Percentiles rank a stretch among this genome's conserved stretches.
Evolutionary conservation across 768 basidiomycete genomes (phyloP).

Genomic region (Hortiboletus campestris): DNA sequence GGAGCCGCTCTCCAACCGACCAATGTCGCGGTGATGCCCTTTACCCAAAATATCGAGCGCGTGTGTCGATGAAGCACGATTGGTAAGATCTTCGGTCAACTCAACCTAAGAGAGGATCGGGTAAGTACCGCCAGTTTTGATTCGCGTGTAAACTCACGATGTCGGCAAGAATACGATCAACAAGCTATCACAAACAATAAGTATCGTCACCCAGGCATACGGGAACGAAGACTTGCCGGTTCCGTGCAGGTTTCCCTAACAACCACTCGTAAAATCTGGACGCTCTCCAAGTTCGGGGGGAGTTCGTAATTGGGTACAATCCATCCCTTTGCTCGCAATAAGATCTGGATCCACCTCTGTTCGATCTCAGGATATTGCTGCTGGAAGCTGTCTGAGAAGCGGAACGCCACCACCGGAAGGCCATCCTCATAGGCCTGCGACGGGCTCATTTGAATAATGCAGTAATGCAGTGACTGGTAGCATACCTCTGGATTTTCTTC

Average conservation of each 20-base stretch:
- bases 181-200: conserved; percentile 40
- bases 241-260: conserved; percentile 56
- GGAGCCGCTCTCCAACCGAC: conserved; percentile 50
- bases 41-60: conserved; percentile 45
- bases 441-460: neutral
- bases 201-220: conserved; percentile 22
- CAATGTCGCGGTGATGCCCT: conserved; percentile 26
- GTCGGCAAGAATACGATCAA: conserved; percentile 66
- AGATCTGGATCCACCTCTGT: conserved; percentile 55
- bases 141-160: conserved; percentile 46
- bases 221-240: conserved; percentile 36
- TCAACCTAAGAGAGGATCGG: conserved; percentile 44
- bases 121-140: conserved; percentile 4
- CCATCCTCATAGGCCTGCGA: conserved; percentile 46
- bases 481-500: conserved; percentile 59
- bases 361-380: conserved; percentile 52
- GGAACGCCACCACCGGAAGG: conserved; percentile 53
- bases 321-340: conserved; percentile 49
- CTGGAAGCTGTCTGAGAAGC: conserved; percentile 54
- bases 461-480: conserved; percentile 1
- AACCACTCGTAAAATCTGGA: conserved; percentile 63
- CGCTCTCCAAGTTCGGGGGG: conserved; percentile 47
- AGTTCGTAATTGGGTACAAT: conserved; percentile 64
- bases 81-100: conserved; percentile 56
- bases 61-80: conserved; percentile 47